A percentile compares a stretch with the other conserved stretches of the same genome.
phyloP scores from a whole-genome alignment of 805 yeast genomes.

The Middelhovenomyces tepae region DNA sequence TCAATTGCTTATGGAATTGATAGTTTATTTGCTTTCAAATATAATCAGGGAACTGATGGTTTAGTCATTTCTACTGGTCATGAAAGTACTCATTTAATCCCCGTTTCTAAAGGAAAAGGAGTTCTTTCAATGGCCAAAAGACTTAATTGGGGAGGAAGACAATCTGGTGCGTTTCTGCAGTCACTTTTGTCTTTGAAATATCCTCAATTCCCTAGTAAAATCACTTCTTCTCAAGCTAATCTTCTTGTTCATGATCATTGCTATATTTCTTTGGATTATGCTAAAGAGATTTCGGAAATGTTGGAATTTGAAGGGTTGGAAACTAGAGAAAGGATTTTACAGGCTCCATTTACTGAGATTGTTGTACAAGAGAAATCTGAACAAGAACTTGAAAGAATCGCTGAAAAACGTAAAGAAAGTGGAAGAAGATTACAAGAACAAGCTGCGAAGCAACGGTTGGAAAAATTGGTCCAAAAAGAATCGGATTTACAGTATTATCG shows the following conservation, averaged over 20 bases:
- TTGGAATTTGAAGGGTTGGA: constrained; percentile 59
- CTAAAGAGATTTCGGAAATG: constrained; percentile 46
- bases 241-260: constrained; percentile 66
- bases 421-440: constrained; percentile 88
- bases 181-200: constrained; percentile 68
- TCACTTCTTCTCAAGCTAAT: constrained; percentile 55
- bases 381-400: constrained; percentile 69
- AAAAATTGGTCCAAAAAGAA: constrained; percentile 71
- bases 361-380: constrained; percentile 65
- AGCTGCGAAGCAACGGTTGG: constrained; percentile 75
- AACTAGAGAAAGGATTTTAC: constrained; percentile 63
- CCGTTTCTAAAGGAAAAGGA: constrained; percentile 67
- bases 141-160: constrained; percentile 87
- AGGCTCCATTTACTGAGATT: constrained; percentile 63
- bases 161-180: constrained; percentile 53
- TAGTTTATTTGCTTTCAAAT: constrained; percentile 65
- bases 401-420: constrained; percentile 73
- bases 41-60: constrained; percentile 50
- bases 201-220: constrained; percentile 79
- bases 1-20: constrained; percentile 76
- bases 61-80: constrained; percentile 77
- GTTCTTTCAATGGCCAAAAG: constrained; percentile 61
- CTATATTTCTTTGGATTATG: constrained; percentile 63
- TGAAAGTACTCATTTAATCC: constrained; percentile 75
- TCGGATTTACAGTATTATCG: constrained; percentile 69